Conservation (phyloP, 208 protist species). For the Trypanosomatidae sp. region DNA sequence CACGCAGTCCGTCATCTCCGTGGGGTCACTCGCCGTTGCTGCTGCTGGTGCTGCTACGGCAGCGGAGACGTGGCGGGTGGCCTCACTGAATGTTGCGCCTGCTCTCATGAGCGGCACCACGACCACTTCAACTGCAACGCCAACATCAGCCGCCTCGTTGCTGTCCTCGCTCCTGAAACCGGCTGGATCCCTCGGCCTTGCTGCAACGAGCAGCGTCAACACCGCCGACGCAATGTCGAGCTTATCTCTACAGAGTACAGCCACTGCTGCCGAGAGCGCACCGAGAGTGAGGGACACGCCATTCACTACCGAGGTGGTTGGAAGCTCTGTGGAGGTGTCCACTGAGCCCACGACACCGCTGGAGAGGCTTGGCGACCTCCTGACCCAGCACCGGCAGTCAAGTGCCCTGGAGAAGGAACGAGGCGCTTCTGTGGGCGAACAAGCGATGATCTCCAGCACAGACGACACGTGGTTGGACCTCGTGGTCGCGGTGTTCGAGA, state of each 20-base stretch:
- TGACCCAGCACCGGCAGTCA: neutral
- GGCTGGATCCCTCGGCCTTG: slow-evolving; percentile 7
- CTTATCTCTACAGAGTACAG: neutral
- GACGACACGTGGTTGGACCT: slow-evolving; percentile 1
- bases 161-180: slow-evolving; percentile 8
- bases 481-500: slow-evolving; percentile 5
- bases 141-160: neutral
- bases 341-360: neutral
- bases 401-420: too few relatives aligned
- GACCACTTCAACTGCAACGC: neutral
- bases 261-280: neutral
- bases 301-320: neutral
- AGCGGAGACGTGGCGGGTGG: neutral
- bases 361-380: neutral
- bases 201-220: neutral
- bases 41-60: neutral
- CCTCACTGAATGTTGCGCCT: neutral
- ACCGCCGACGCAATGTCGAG: neutral
- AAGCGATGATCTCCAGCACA: neutral
- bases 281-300: neutral
- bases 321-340: neutral
- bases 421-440: neutral
- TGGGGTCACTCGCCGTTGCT: neutral
- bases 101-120: neutral
- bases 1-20: neutral